Evolutionary conservation across 2,329 filamentous ascomycete genomes (phyloP), one percentile per base, ranked within the genome.

Genomic region (Didymella sp.): DNA sequence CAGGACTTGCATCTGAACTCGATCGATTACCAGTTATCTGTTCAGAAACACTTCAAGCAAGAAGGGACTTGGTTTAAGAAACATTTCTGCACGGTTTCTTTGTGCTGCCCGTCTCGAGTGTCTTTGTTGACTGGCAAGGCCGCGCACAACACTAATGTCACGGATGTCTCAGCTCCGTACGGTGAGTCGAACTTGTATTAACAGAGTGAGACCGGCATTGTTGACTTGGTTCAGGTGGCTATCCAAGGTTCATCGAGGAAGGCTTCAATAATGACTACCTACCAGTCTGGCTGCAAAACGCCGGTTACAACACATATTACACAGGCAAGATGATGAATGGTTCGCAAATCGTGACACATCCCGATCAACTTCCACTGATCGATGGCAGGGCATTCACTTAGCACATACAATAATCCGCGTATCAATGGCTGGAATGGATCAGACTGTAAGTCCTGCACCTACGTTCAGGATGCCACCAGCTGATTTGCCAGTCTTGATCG

Each of bases 141-240:
- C 6, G 85, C 87, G 0, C 88, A 91, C 63, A 90, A 89, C 61
- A 89, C 87, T 0, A 90, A 90, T 62, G 86, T 90, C 1, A 90
- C 88, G 0, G 81, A 84, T 65, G 80, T 84, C 1, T 72, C 70
- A 27, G 78, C 84, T 44, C 84, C 83, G 11, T 84, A 84, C 57
- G 83, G 80, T 81, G 73, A 56, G 72, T 46, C 21, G 4, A 7
- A 21, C 2, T 2, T 49, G 33, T 13, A 6, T 1, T 2, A 17
- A 19, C 28, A 24, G 35, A 22, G 19, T 22, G 17, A n/a, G 31
- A 13, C 15, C 8, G 9, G 17, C 13, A 11, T 13, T 33, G 8
- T 35, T 55, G 22, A 54, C 27, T 6, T 31, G 25, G 13, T 4
- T 2, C 17, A 77, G 81, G 84, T 19, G 84, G 84, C 4, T 91